phyloP scores from a whole-genome alignment of 495 filamentous ascomycete species.

The Chaetomium tenue region DNA sequence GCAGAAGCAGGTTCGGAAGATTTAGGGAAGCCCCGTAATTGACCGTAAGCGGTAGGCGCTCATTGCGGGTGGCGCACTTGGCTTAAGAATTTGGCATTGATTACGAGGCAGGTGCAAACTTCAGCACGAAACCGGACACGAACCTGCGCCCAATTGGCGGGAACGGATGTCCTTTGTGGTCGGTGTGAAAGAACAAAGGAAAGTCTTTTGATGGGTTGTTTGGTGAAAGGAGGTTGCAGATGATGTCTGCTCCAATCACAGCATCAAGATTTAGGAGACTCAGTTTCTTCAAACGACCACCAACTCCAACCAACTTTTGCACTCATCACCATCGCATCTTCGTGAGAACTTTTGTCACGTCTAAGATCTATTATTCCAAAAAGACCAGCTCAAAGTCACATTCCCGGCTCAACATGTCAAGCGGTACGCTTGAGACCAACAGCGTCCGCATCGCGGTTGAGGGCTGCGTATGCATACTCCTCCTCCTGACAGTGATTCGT shows the following conservation, averaged over 20 bases:
- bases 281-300: background rate
- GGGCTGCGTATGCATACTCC: slow-evolving; percentile 68
- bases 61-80: slow-evolving; percentile 1
- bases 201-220: background rate
- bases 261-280: background rate
- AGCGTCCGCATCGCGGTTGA: slow-evolving; percentile 62
- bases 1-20: background rate
- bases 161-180: background rate
- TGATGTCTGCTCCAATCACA: background rate
- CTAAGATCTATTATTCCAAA: background rate
- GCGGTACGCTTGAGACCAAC: slow-evolving; percentile 28
- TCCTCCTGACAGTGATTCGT: background rate
- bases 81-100: slow-evolving; percentile 4
- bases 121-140: background rate
- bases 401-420: slow-evolving; percentile 12
- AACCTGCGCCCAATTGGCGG: background rate
- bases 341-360: background rate
- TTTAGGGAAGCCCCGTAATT: background rate
- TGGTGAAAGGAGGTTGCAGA: background rate
- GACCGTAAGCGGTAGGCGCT: slow-evolving; percentile 12
- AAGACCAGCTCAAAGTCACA: background rate
- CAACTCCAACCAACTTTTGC: background rate
- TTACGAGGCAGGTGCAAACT: slow-evolving; percentile 6
- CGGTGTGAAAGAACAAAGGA: background rate
- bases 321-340: background rate